Base-by-base conservation (phyloP, 768 basidiomycete species). In the Dacryopinax primogenitus region DNA sequence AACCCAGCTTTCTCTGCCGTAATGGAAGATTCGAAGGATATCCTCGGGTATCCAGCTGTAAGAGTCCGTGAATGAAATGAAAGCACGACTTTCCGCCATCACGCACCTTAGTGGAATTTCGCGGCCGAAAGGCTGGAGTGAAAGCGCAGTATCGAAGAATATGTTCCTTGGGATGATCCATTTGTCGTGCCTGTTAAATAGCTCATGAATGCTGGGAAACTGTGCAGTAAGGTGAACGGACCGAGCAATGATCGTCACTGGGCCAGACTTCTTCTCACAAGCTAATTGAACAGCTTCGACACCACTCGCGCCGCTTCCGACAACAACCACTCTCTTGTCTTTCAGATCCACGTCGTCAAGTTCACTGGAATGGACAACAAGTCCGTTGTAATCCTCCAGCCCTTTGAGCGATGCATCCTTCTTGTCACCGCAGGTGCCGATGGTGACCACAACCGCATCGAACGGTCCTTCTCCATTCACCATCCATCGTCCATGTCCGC, bases 251-350 rank as follows among this genome's bases (percentile, higher is more conserved):
- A 82, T 76, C 0, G 74, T 70, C 6, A 74, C 73, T 16, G 74
- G 66, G 58, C 68, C 67, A 0, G 78, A 79, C 11, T 76, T 73
- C 61, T 74, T 70, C 18, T 65, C 33, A 1, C 78, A 70, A 6
- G 77, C 74, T 0, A 77, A 73, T 66, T 79, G 77, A 18, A 77
- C 78, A 1, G 77, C 74, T 66, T 83, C 81, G 28, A 82, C 81
- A 1, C 79, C 81, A 41, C 78, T 82, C 0, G 85, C 84, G 0
- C 84, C 83, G 39, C 81, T 79, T 0, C 81, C 80, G 35, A 82
- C 75, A 1, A 82, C 76, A 13, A 79, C 76, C 1, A 82, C 75
- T 23, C 70, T 75, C 70, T 80, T 80, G 0, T 76, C 79, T 21
- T 62, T 21, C 26, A 67, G 67, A 16, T 72, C 72, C 9, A 77